Percentiles rank a stretch among this genome's conserved stretches.
Evolutionary conservation across 768 basidiomycete genomes (phyloP).

Genomic region (Suillus tomentosus): DNA sequence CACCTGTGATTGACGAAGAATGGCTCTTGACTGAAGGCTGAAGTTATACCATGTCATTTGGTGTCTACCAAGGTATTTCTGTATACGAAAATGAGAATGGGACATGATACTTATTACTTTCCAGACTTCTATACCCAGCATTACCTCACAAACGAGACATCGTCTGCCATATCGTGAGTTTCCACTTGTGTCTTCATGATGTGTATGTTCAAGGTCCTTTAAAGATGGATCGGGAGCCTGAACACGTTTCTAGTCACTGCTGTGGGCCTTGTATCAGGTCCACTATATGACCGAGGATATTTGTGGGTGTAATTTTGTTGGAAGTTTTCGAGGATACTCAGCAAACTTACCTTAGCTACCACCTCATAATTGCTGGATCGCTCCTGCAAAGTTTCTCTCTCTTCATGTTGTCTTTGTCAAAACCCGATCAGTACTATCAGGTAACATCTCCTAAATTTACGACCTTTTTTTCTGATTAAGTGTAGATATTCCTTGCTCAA

Average conservation of each 20-base stretch:
- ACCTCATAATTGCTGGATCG: slow-evolving; percentile 46
- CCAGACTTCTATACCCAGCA: slow-evolving; percentile 42
- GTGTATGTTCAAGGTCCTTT: slow-evolving; percentile 10
- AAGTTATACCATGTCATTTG: slow-evolving; percentile 41
- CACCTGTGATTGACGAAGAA: background rate
- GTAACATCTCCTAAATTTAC: slow-evolving; percentile 18
- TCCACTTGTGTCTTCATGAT: background rate
- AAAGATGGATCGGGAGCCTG: slow-evolving; percentile 49
- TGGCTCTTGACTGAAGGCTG: background rate
- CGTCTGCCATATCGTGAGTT: slow-evolving; percentile 43
- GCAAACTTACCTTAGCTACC: slow-evolving; percentile 34
- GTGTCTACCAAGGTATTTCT: slow-evolving; percentile 44
- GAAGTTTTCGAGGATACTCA: slow-evolving; percentile 2
- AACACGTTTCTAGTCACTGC: slow-evolving; percentile 49
- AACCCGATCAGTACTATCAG: slow-evolving; percentile 41
- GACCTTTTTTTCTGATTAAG: background rate
- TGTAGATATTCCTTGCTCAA: slow-evolving; percentile 21
- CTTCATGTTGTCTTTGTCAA: slow-evolving; percentile 46
- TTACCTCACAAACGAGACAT: slow-evolving; percentile 37
- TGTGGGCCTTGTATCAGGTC: slow-evolving; percentile 47
- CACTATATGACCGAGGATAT: slow-evolving; percentile 53
- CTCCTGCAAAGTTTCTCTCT: slow-evolving; percentile 43
- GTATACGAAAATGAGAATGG: background rate
- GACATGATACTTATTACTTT: background rate
- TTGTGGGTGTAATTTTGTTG: slow-evolving; percentile 37